Conservation (phyloP, 371 early-diverging fungal species). For the Saksenaea oblongispora region DNA sequence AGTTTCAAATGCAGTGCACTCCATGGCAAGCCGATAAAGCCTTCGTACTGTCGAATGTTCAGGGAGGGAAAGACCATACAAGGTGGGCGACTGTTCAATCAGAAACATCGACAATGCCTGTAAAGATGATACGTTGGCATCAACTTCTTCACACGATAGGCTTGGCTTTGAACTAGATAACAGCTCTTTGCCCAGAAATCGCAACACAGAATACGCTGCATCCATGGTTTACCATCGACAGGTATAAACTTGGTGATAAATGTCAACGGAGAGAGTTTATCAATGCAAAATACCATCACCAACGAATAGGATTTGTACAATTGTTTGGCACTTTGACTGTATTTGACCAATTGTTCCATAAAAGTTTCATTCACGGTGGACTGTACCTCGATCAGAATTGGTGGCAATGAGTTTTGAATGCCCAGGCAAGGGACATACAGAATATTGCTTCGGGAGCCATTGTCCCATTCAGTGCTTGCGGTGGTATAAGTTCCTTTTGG, state of each 20-base stretch:
- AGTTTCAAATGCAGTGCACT: constrained; percentile 15
- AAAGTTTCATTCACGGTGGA: constrained; percentile 10
- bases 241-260: constrained; percentile 5
- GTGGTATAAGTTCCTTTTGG: no score
- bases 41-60: constrained; percentile 12
- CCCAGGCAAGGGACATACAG: constrained; percentile 11
- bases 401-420: constrained; percentile 13
- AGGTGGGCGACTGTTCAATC: constrained; percentile 18
- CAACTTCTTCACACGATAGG: constrained; percentile 12
- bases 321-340: constrained; percentile 8
- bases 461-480: background rate
- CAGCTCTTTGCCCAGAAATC: constrained; percentile 15
- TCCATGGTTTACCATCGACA: constrained; percentile 8
- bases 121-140: constrained; percentile 16
- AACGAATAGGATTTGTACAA: constrained; percentile 12
- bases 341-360: constrained; percentile 11
- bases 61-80: constrained; percentile 14
- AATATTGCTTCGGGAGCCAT: constrained; percentile 7
- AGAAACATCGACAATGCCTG: constrained; percentile 14
- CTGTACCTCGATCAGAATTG: constrained; percentile 13
- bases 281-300: constrained; percentile 10
- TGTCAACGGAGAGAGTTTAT: constrained; percentile 8
- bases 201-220: background rate
- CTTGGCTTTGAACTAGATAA: constrained; percentile 14
- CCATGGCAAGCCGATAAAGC: constrained; percentile 13